These are phyloP conservation scores for Solanum pennellii DNA, from an alignment of 257 asterid species.

Conservation along the genomic window DNA sequence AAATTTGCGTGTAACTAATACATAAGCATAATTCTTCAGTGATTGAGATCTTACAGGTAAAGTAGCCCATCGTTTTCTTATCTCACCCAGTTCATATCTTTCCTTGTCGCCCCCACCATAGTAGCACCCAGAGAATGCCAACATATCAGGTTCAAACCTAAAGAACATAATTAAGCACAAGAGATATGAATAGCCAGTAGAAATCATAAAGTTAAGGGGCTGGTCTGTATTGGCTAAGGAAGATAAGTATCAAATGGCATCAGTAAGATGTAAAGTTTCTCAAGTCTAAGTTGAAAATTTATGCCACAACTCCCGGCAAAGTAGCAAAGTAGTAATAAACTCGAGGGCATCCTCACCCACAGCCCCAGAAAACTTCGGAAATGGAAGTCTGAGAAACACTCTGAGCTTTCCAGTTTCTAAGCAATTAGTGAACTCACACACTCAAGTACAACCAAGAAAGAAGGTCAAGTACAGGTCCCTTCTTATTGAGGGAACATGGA, in stretches of 20 bases:
- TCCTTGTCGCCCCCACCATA: conserved; percentile 47
- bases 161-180: neutral
- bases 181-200: neutral
- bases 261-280: neutral
- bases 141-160: conserved; percentile 53
- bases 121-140: conserved; percentile 48
- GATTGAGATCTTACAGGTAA: conserved; percentile 27
- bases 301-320: neutral
- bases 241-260: neutral
- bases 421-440: neutral
- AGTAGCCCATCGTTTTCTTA: conserved; percentile 45
- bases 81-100: conserved; percentile 32
- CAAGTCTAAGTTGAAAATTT: neutral
- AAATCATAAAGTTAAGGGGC: neutral
- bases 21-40: neutral
- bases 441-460: neutral
- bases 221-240: neutral
- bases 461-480: neutral
- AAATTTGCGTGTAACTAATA: neutral
- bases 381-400: neutral
- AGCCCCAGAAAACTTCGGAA: neutral
- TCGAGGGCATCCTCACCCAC: neutral
- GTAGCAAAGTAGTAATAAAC: neutral
- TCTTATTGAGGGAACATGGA: neutral
- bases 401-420: neutral